Percentiles rank a stretch among this genome's conserved stretches.
Evolutionary conservation across 1,284 basidiomycete species (phyloP).

Genomic region (Austroboletus niveus): DNA sequence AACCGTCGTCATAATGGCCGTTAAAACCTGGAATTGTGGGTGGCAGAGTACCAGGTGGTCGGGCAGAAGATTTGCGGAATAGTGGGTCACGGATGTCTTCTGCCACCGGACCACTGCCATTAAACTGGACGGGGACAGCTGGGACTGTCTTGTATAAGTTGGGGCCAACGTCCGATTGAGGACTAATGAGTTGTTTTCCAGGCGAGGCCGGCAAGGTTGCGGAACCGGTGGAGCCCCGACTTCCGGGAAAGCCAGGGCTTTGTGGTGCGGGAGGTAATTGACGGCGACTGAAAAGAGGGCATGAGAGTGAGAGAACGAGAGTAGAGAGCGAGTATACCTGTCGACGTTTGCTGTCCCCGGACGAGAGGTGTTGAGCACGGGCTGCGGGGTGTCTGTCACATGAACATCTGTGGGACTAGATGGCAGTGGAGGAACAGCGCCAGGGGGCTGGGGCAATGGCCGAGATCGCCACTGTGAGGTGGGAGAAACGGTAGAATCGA

Average conservation of each 20-base stretch:
- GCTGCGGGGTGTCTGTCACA: conserved; percentile 14
- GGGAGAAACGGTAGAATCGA: conserved; percentile 33
- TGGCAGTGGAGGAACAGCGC: conserved; percentile 11
- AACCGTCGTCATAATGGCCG: conserved; percentile 25
- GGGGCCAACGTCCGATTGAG: conserved; percentile 20
- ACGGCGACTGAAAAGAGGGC: conserved; percentile 21
- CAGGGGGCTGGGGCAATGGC: conserved; percentile 32
- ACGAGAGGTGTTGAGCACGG: conserved; percentile 18
- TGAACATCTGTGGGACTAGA: conserved; percentile 19
- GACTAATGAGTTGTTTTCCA: conserved; percentile 12
- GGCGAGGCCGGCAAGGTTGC: conserved; percentile 15
- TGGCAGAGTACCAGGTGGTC: conserved; percentile 36
- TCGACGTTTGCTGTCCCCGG: conserved; percentile 28
- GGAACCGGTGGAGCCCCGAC: conserved; percentile 25
- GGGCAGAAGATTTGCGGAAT: conserved; percentile 23
- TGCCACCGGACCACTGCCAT: conserved; percentile 4
- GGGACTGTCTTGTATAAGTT: conserved; percentile 34
- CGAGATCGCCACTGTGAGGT: conserved; percentile 33
- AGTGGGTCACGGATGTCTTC: conserved; percentile 22
- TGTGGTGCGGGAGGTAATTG: conserved; percentile 27
- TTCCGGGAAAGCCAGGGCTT: conserved; percentile 6
- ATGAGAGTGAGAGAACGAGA: neutral
- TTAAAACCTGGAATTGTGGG: conserved; percentile 33
- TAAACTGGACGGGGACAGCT: conserved; percentile 21
- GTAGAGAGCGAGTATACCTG: conserved; percentile 14